phyloP scores from a whole-genome alignment of 2,329 filamentous ascomycete species.

The Alternaria sp. region DNA sequence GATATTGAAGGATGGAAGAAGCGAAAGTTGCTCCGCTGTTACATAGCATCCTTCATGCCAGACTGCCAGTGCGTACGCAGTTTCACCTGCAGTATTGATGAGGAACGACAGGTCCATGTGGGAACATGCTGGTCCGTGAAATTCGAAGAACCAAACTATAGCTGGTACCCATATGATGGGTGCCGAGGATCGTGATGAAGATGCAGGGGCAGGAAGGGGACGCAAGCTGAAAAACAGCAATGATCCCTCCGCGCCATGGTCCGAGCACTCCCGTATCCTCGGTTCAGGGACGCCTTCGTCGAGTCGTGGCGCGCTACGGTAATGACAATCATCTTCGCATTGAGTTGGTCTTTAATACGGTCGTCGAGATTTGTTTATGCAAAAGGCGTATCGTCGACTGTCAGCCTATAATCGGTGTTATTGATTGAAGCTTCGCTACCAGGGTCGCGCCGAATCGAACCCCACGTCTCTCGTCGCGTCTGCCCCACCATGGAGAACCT shows the following conservation, averaged over 20 bases:
- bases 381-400: not conserved
- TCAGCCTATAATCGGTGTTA: slow-evolving; percentile 12
- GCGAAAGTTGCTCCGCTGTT: slow-evolving; percentile 6
- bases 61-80: slow-evolving; percentile 4
- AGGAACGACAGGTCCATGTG: slow-evolving; percentile 8
- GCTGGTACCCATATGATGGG: slow-evolving; percentile 22
- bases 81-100: not conserved
- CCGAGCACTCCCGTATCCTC: slow-evolving; percentile 13
- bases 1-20: slow-evolving; percentile 14
- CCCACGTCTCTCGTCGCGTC: slow-evolving; percentile 22
- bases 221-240: slow-evolving; percentile 12
- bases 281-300: slow-evolving; percentile 11
- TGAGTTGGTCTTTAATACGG: slow-evolving; percentile 12
- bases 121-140: slow-evolving; percentile 20
- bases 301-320: slow-evolving; percentile 24
- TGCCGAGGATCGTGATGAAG: slow-evolving; percentile 20
- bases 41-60: not conserved
- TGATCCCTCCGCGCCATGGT: slow-evolving; percentile 18
- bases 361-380: slow-evolving; percentile 12
- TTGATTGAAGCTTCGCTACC: slow-evolving; percentile 12
- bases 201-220: slow-evolving; percentile 23
- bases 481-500: slow-evolving; percentile 34
- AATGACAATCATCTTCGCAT: slow-evolving; percentile 22
- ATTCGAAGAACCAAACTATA: slow-evolving; percentile 19
- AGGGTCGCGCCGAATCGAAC: slow-evolving; percentile 15